These are phyloP conservation scores for Neurospora sp. DNA, from an alignment of 495 filamentous ascomycete species.

Conservation along the genomic window DNA sequence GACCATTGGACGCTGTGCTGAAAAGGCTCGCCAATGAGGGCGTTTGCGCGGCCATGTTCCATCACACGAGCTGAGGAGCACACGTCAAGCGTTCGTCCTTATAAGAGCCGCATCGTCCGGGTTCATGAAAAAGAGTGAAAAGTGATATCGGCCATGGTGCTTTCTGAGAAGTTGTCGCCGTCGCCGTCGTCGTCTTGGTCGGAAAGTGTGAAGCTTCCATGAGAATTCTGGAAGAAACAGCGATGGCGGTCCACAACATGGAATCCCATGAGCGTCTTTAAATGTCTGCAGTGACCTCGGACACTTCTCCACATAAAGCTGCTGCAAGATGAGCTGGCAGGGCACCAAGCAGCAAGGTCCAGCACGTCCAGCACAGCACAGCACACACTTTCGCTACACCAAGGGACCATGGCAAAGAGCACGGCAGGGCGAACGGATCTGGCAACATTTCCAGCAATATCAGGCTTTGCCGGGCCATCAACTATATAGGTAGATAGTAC, in stretches of 20 bases:
- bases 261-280: conserved; percentile 11
- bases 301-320: conserved; percentile 19
- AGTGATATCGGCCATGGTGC: neutral
- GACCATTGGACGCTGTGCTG: conserved; percentile 21
- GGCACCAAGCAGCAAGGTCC: conserved; percentile 7
- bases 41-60: conserved; percentile 6
- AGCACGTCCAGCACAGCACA: neutral
- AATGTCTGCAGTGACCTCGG: conserved; percentile 13
- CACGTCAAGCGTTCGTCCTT: conserved; percentile 9
- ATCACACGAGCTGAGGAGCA: conserved; percentile 15
- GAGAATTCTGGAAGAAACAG: conserved; percentile 1
- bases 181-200: neutral
- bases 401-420: neutral
- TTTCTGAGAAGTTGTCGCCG: neutral
- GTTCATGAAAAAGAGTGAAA: neutral
- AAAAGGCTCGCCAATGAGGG: conserved; percentile 23
- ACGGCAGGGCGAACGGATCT: neutral
- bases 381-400: neutral
- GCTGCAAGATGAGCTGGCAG: conserved; percentile 34
- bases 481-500: neutral
- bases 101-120: conserved; percentile 18
- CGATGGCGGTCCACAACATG: neutral
- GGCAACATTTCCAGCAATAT: neutral
- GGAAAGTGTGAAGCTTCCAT: neutral
- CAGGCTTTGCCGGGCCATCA: neutral